Conservation (phyloP, 2,329 filamentous ascomycete genomes). For the Aquanectria penicillioides region DNA sequence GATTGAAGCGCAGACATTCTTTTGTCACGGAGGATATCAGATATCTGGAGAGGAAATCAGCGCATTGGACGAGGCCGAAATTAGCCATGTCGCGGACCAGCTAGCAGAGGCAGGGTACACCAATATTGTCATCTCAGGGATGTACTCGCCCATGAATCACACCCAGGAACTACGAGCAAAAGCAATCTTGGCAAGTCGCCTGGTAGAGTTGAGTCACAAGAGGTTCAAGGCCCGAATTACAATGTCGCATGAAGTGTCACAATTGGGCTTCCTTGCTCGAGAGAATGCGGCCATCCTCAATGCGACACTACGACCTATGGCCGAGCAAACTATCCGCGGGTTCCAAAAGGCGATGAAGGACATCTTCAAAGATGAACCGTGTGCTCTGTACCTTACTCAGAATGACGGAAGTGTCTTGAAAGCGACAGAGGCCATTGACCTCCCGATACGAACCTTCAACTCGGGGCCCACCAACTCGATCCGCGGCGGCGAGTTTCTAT, state of each 20-base stretch:
- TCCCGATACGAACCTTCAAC: constrained; percentile 60
- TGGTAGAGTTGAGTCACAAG: constrained; percentile 36
- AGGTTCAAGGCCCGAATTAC: constrained; percentile 43
- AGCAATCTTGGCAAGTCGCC: constrained; percentile 52
- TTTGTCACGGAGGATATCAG: constrained; percentile 36
- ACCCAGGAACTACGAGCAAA: constrained; percentile 50
- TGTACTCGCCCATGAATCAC: constrained; percentile 68
- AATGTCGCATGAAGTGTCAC: constrained; percentile 48
- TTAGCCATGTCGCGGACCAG: constrained; percentile 11
- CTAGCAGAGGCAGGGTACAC: constrained; percentile 33
- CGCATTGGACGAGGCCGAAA: constrained; percentile 21
- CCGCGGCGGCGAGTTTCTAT: constrained; percentile 59
- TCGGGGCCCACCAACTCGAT: constrained; percentile 62
- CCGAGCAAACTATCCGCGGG: constrained; percentile 55
- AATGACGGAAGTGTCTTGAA: constrained; percentile 61
- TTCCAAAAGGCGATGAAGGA: constrained; percentile 55
- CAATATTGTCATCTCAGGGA: constrained; percentile 64
- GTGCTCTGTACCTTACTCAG: constrained; percentile 58
- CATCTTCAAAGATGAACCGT: constrained; percentile 48
- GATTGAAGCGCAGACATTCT: constrained; percentile 14
- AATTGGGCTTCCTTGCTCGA: constrained; percentile 55
- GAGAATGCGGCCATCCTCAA: constrained; percentile 66
- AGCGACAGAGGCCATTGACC: constrained; percentile 51
- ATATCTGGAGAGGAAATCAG: constrained; percentile 51
- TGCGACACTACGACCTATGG: constrained; percentile 59